Percentiles rank a stretch among this genome's conserved stretches.
Conservation (phyloP, 805 yeast species). For the Starmerella apicola region DNA sequence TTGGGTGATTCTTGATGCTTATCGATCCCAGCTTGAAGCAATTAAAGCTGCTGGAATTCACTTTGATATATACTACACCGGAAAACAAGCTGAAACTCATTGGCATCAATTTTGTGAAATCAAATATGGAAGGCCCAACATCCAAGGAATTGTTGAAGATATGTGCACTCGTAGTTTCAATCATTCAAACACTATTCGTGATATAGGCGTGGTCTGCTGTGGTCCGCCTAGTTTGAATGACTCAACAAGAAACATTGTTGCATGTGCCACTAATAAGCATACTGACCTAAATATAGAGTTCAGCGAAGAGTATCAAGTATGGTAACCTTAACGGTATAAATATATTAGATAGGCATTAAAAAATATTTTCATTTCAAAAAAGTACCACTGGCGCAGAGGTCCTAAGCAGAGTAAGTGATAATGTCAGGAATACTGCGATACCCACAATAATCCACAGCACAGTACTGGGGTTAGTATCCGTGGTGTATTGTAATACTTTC, state of each 20-base stretch:
- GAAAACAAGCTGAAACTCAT: background rate
- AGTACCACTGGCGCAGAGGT: background rate
- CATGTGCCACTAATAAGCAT: conserved; percentile 21
- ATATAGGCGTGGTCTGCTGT: conserved; percentile 41
- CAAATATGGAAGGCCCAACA: conserved; percentile 7
- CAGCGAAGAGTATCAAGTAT: conserved; percentile 57
- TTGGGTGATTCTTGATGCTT: conserved; percentile 5
- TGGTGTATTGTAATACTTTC: conserved; percentile 8
- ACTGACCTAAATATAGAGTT: conserved; percentile 44
- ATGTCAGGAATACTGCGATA: background rate
- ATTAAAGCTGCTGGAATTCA: background rate
- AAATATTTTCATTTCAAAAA: background rate
- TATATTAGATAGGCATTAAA: background rate
- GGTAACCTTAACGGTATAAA: conserved; percentile 31
- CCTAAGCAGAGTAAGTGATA: conserved; percentile 1
- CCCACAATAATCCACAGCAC: conserved; percentile 7
- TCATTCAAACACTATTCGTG: too few species aligned
- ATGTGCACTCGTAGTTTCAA: conserved; percentile 28
- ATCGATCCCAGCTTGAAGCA: conserved; percentile 1
- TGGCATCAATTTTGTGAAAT: background rate
- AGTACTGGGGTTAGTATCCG: conserved; percentile 2
- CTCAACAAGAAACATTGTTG: conserved; percentile 38
- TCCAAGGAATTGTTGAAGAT: conserved; percentile 17
- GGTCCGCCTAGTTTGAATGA: conserved; percentile 56
- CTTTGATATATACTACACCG: conserved; percentile 6